phyloP scores from a whole-genome alignment of 305 asterid genomes.

The Striga hermonthica region DNA sequence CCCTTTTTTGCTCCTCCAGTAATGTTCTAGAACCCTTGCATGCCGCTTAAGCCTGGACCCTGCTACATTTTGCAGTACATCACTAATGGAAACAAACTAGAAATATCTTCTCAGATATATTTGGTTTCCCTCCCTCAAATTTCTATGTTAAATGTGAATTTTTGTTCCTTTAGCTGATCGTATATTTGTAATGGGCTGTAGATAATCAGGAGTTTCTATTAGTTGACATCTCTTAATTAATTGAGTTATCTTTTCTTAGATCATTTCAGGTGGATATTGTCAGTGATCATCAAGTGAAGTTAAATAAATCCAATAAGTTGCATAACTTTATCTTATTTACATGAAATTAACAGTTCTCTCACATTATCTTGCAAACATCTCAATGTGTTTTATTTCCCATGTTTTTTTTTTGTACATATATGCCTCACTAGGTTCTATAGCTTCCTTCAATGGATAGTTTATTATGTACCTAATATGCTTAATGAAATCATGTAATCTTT shows the following conservation, averaged over 20 bases:
- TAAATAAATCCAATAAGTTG: neutral
- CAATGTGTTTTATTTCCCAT: neutral
- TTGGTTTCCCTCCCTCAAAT: conserved; percentile 15
- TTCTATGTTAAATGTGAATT: conserved; percentile 4
- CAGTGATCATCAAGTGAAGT: neutral
- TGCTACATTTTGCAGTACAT: conserved; percentile 11
- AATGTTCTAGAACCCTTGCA: neutral
- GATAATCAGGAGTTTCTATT: conserved; percentile 10
- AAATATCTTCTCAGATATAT: neutral
- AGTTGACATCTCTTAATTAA: conserved; percentile 8
- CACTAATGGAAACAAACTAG: conserved; percentile 5
- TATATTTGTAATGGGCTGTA: neutral
- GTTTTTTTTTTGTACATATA: conserved; percentile 6
- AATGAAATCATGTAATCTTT: conserved; percentile 18
- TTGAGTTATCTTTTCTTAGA: neutral
- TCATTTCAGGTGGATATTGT: conserved; percentile 12
- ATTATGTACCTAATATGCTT: too few relatives aligned
- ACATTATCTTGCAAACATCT: conserved; percentile 6
- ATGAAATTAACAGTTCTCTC: conserved; percentile 7
- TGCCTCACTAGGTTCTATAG: conserved; percentile 14
- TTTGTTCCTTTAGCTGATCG: conserved; percentile 10
- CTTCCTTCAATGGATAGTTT: neutral
- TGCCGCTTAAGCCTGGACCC: neutral
- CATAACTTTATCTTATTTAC: neutral
- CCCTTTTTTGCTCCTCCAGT: neutral